Percentiles rank a stretch among this genome's conserved stretches.
phyloP scores from a whole-genome alignment of 176 grass and related monocot species.

The Juncus effusus region DNA sequence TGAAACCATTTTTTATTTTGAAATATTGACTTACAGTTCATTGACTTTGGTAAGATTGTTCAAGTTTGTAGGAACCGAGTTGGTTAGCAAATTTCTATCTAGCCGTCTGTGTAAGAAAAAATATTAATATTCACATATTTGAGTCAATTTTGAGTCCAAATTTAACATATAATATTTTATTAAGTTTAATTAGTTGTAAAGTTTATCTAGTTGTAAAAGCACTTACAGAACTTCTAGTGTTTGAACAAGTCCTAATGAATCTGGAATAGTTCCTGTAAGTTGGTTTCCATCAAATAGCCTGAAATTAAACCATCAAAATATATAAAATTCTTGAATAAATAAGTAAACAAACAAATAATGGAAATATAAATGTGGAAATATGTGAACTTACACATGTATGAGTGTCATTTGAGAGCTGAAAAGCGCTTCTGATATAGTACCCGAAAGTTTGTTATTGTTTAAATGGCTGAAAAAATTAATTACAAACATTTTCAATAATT shows the following conservation, averaged over 20 bases:
- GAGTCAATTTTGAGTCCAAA: conserved; percentile 12
- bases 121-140: neutral
- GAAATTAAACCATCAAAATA: conserved; percentile 9
- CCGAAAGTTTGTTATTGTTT: conserved; percentile 81
- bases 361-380: neutral
- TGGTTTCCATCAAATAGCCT: conserved; percentile 90
- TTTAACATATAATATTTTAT: neutral
- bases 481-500: conserved; percentile 1
- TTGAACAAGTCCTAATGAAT: conserved; percentile 59
- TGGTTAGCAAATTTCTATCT: conserved; percentile 62
- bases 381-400: conserved; percentile 74
- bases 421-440: conserved; percentile 67
- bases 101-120: conserved; percentile 54
- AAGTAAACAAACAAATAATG: neutral
- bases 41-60: conserved; percentile 61
- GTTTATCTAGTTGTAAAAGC: neutral
- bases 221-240: conserved; percentile 84
- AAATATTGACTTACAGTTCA: conserved; percentile 59
- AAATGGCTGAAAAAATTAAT: conserved; percentile 63
- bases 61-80: conserved; percentile 58
- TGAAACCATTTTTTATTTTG: too few relatives aligned
- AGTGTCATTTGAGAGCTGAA: conserved; percentile 74
- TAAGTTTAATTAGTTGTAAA: neutral
- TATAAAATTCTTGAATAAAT: neutral
- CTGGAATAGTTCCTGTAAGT: conserved; percentile 63